These are phyloP conservation scores for Camelina sativa DNA, from an alignment of 345 rosid species.

Conservation along the genomic window DNA sequence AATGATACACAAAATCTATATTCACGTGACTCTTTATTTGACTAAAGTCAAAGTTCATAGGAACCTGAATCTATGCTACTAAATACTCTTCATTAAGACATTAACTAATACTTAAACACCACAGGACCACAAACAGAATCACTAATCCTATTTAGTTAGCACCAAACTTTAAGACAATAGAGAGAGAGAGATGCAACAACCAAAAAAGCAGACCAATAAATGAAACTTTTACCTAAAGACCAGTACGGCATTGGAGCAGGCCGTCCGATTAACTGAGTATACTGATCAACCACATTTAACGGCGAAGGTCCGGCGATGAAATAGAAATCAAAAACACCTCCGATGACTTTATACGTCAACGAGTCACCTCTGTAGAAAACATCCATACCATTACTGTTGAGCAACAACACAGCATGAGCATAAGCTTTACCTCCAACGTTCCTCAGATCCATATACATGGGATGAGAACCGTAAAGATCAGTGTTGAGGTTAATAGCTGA, in stretches of 20 bases:
- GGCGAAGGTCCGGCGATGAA: slow-evolving; percentile 90
- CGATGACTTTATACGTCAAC: slow-evolving; percentile 86
- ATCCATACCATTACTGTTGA: slow-evolving; percentile 98
- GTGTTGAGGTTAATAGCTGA: slow-evolving; percentile 87
- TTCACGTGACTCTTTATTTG: slow-evolving; percentile 30
- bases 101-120: neutral
- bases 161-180: neutral
- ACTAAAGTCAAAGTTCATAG: neutral
- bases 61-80: neutral
- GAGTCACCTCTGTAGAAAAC: slow-evolving; percentile 83
- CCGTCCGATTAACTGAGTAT: slow-evolving; percentile 78
- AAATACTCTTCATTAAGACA: neutral
- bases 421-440: slow-evolving; percentile 63
- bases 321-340: slow-evolving; percentile 92
- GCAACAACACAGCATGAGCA: slow-evolving; percentile 81
- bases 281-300: slow-evolving; percentile 80
- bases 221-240: slow-evolving; percentile 70
- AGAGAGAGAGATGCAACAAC: neutral
- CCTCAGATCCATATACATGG: slow-evolving; percentile 95
- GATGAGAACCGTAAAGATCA: slow-evolving; percentile 93
- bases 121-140: neutral
- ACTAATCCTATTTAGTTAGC: slow-evolving; percentile 9
- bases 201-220: slow-evolving; percentile 13
- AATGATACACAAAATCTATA: slow-evolving; percentile 2
- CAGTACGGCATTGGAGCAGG: slow-evolving; percentile 99